Conservation (phyloP, 2,329 filamentous ascomycete species). For the Aspergillus sp. region DNA sequence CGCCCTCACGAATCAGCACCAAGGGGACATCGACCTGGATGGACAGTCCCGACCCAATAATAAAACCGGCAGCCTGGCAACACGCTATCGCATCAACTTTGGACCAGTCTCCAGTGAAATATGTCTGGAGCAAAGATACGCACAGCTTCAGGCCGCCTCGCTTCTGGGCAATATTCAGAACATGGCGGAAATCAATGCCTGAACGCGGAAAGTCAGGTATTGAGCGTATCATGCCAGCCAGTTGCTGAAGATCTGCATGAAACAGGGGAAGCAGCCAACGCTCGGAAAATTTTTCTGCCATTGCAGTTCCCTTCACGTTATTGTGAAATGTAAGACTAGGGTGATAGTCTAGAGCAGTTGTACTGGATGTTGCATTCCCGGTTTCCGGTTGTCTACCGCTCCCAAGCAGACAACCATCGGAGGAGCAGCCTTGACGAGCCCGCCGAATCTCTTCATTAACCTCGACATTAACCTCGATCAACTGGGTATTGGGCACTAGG, state of each 20-base stretch:
- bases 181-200: conserved; percentile 58
- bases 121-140: conserved; percentile 49
- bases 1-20: conserved; percentile 54
- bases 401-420: not conserved
- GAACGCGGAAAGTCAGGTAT: conserved; percentile 53
- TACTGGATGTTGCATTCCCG: too few relatives aligned
- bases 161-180: conserved; percentile 57
- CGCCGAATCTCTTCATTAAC: conserved; percentile 40
- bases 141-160: conserved; percentile 53
- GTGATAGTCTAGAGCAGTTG: conserved; percentile 26
- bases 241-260: conserved; percentile 43
- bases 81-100: conserved; percentile 48
- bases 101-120: conserved; percentile 51
- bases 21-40: conserved; percentile 43
- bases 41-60: conserved; percentile 57
- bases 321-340: conserved; percentile 56
- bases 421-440: conserved; percentile 6
- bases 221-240: conserved; percentile 50
- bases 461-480: conserved; percentile 56
- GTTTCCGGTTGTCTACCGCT: not conserved
- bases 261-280: conserved; percentile 48
- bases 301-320: conserved; percentile 43
- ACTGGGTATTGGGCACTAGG: conserved; percentile 52
- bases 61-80: conserved; percentile 59
- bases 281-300: conserved; percentile 44